Base-by-base conservation (phyloP, 2,329 filamentous ascomycete genomes). In the Fusarium multiceps region DNA sequence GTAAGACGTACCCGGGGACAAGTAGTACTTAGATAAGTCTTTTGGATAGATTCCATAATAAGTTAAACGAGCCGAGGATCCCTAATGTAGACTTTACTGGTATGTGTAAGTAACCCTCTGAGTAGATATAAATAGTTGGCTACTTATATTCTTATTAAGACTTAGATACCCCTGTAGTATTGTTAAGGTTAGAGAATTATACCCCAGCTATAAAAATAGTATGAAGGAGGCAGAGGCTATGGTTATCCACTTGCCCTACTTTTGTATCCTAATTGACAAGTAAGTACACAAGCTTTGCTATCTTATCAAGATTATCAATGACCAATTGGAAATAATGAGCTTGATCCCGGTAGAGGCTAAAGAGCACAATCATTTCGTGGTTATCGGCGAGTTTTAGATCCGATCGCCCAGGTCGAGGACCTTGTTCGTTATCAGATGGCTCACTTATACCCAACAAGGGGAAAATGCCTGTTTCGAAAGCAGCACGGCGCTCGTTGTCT, bases 191-290 rank as follows among this genome's bases (percentile, higher is more conserved):
- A 4, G 70, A 73, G 18, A 68, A 73, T 8, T 73, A 68, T 4
- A 70, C 70, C 14, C 71, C 70, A 9, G 62, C 63, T 1, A 70
- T 68, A 4, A 73, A 20, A 18, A 73, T 73, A 9, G 71, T 60
- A 59, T 73, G 68, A 4, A 73, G 41, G 6, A 73, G 40, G 16
- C 57, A 71, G 10, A 64, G 58, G 12, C 49, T 59, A 16, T 71
- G 59, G 1, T 46, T 56, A 10, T 55, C 41, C 2, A 62, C 3
- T 21, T 46, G 20, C 3, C n/a, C 7, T 10, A 9, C 4, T 18
- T 20, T 32, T 6, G 25, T 30, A 6, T 56, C 32, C 1, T 4
- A 32, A 14, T 16, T 65, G 3, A 68, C 20, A 10, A 73, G 59
- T 6, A 58, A 58, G 12, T 70, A 73, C 9, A 73, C 14, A 10